Evolutionary conservation across 2,329 filamentous ascomycete genomes (phyloP).

Genomic region (Drechslerella dactyloides): DNA sequence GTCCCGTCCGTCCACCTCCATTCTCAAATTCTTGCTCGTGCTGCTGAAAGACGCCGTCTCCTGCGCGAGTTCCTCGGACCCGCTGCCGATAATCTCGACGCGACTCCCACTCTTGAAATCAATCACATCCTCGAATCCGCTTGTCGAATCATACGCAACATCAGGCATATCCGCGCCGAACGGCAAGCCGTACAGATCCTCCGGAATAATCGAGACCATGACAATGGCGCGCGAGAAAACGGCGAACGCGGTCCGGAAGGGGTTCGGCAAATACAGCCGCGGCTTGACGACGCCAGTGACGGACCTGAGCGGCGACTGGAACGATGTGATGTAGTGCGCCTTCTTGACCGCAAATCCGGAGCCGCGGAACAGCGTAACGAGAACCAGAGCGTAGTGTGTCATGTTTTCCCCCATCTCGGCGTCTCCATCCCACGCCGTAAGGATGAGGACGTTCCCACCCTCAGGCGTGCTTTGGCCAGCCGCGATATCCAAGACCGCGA

Average conservation of each 20-base stretch:
- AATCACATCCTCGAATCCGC: constrained; percentile 83
- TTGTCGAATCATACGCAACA: constrained; percentile 57
- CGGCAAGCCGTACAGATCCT: constrained; percentile 57
- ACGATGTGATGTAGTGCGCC: constrained; percentile 44
- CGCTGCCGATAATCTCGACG: constrained; percentile 69
- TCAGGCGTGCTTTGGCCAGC: constrained; percentile 62
- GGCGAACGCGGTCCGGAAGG: constrained; percentile 79
- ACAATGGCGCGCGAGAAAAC: constrained; percentile 80
- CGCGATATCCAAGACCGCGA: constrained; percentile 80
- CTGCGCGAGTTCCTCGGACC: constrained; percentile 65
- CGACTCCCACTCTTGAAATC: constrained; percentile 73
- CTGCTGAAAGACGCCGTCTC: constrained; percentile 48
- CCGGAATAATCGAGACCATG: constrained; percentile 73
- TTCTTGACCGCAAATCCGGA: constrained; percentile 52
- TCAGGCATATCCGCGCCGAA: constrained; percentile 34
- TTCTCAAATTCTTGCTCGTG: constrained; percentile 25
- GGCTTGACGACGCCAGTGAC: constrained; percentile 61
- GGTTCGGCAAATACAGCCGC: constrained; percentile 76
- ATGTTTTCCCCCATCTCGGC: constrained; percentile 62
- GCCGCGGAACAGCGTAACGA: constrained; percentile 57
- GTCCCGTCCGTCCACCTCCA: constrained; percentile 38
- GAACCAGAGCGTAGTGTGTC: constrained; percentile 71
- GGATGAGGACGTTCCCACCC: constrained; percentile 40
- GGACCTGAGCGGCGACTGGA: constrained; percentile 21
- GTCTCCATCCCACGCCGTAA: constrained; percentile 39